phyloP scores from a whole-genome alignment of 2,329 filamentous ascomycete species.

The Coniochaeta sp. region DNA sequence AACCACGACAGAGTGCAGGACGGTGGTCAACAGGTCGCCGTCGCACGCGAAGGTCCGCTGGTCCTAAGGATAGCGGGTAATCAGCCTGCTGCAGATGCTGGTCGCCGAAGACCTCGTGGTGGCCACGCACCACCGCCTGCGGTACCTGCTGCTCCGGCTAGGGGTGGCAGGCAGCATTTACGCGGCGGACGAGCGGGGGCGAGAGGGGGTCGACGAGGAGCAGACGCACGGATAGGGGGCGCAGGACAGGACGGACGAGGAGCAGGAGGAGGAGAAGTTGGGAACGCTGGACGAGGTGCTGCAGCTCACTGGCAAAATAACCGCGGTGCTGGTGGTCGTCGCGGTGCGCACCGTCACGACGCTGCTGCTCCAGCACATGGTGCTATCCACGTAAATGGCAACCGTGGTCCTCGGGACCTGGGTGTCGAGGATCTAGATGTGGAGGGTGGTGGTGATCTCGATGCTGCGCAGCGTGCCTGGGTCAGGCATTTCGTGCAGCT shows the following conservation, averaged over 20 bases:
- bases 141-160: constrained; percentile 1
- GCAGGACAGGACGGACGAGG: not conserved
- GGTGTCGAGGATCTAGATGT: not conserved
- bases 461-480: constrained; percentile 43
- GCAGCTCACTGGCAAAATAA: constrained; percentile 1
- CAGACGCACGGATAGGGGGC: not conserved
- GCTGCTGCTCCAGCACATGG: not conserved
- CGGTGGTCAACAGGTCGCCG: constrained; percentile 20
- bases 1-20: constrained; percentile 15
- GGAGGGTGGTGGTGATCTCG: constrained; percentile 17
- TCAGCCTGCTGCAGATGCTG: constrained; percentile 18
- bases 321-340: constrained; percentile 1
- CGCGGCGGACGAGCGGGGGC: constrained; percentile 6
- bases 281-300: constrained; percentile 2
- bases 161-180: constrained; percentile 10
- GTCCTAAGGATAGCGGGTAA: constrained; percentile 44
- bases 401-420: not conserved
- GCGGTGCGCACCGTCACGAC: constrained; percentile 3
- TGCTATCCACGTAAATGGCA: not conserved
- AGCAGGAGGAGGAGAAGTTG: constrained; percentile 1
- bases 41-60: constrained; percentile 50
- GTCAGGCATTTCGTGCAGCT: constrained; percentile 46
- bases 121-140: constrained; percentile 15
- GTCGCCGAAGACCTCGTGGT: constrained; percentile 18
- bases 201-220: constrained; percentile 4